These are phyloP conservation scores for Cladosporium austrohemisphaericum DNA, from an alignment of 2,329 filamentous ascomycete genomes.

Conservation along the genomic window DNA sequence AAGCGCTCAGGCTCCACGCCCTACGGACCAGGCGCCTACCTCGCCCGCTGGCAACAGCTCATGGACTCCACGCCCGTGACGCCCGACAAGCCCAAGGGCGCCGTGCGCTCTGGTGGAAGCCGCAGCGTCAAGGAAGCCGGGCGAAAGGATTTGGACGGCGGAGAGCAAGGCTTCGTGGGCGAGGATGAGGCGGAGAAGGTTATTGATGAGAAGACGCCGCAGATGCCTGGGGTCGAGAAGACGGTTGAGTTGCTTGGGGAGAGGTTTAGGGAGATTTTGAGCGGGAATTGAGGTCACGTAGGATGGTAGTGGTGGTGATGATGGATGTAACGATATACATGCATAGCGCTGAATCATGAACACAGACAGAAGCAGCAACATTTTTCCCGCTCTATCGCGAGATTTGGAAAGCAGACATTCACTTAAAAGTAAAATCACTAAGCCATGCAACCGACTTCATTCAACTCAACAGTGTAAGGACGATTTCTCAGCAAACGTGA, in stretches of 20 bases:
- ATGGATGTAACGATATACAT: too few relatives aligned
- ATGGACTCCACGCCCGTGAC: conserved; percentile 68
- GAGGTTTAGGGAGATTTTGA: conserved; percentile 33
- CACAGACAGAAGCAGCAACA: too few relatives aligned
- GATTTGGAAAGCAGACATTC: too few relatives aligned
- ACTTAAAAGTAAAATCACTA: too few relatives aligned
- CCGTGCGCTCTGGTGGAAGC: conserved; percentile 44
- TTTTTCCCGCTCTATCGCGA: too few relatives aligned
- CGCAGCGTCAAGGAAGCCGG: conserved; percentile 36
- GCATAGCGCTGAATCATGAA: too few relatives aligned
- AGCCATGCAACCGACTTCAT: too few relatives aligned
- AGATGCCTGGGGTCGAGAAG: conserved; percentile 28
- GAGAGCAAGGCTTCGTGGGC: conserved; percentile 21
- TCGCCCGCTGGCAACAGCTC: conserved; percentile 67
- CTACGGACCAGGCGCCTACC: conserved; percentile 67
- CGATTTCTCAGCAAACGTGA: too few relatives aligned
- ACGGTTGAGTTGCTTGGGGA: conserved; percentile 32
- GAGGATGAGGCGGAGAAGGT: conserved; percentile 30
- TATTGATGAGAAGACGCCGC: conserved; percentile 27
- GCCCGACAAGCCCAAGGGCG: conserved; percentile 51
- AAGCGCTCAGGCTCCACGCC: conserved; percentile 39
- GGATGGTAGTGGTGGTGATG: too few relatives aligned
- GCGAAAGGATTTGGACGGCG: conserved; percentile 34
- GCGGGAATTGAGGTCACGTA: conserved; percentile 18
- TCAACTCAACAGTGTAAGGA: too few relatives aligned